Conservation (phyloP, 179 eudicot species). For the Heliamphora pulchella region DNA sequence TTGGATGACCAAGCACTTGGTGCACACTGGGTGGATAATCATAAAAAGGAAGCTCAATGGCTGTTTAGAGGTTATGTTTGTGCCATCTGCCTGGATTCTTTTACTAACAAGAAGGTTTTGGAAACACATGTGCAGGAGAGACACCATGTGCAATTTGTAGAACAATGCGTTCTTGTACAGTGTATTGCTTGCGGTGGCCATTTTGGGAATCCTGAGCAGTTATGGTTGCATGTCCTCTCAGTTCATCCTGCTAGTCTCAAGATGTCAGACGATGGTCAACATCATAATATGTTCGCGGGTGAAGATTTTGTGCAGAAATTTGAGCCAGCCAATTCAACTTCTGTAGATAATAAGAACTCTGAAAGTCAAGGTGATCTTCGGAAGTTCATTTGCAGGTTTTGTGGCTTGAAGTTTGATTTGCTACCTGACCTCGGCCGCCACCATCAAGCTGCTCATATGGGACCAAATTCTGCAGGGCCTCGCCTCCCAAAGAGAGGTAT, state of each 20-base stretch:
- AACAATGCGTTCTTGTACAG: slow-evolving; percentile 88
- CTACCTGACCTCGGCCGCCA: slow-evolving; percentile 99
- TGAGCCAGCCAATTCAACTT: slow-evolving; percentile 19
- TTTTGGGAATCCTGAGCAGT: slow-evolving; percentile 75
- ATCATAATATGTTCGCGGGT: slow-evolving; percentile 13
- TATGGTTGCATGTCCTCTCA: slow-evolving; percentile 86
- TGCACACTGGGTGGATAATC: slow-evolving; percentile 72
- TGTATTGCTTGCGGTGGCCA: slow-evolving; percentile 86
- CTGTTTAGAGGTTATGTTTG: slow-evolving; percentile 91
- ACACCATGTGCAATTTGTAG: slow-evolving; percentile 77
- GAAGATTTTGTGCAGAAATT: slow-evolving; percentile 29
- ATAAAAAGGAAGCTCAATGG: slow-evolving; percentile 95
- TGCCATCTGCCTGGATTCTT: slow-evolving; percentile 93
- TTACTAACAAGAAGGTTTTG: slow-evolving; percentile 76
- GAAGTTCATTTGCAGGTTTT: slow-evolving; percentile 69
- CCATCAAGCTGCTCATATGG: slow-evolving; percentile 98
- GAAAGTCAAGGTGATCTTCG: slow-evolving; percentile 40
- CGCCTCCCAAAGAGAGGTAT: slow-evolving; percentile 59
- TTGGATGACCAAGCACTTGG: slow-evolving; percentile 65
- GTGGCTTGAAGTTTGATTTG: slow-evolving; percentile 88
- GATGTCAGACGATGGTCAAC: slow-evolving; percentile 35
- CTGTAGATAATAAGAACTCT: slow-evolving; percentile 34
- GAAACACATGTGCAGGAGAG: slow-evolving; percentile 90
- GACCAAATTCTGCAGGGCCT: slow-evolving; percentile 38
- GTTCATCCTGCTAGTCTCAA: slow-evolving; percentile 58